These are phyloP conservation scores for Fusarium agapanthi DNA, from an alignment of 2,329 filamentous ascomycete genomes.

Conservation along the genomic window DNA sequence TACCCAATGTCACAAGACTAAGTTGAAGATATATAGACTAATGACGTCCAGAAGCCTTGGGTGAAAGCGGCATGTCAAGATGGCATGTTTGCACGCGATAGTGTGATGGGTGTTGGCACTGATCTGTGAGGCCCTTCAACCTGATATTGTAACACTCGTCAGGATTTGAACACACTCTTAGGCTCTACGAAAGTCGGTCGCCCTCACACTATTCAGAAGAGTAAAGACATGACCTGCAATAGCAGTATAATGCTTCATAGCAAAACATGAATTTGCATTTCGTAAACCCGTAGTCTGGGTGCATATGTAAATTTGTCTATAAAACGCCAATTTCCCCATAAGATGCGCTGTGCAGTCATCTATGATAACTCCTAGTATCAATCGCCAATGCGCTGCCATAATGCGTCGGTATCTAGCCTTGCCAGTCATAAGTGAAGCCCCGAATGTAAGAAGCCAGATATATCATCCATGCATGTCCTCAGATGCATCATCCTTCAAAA, in stretches of 20 bases:
- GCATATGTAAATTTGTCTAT: conserved; percentile 3
- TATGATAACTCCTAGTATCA: neutral
- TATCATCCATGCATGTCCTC: neutral
- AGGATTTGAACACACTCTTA: neutral
- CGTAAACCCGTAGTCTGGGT: neutral
- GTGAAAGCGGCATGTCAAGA: neutral
- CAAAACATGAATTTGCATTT: neutral
- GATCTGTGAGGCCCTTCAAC: neutral
- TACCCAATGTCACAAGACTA: neutral
- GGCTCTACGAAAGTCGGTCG: no score
- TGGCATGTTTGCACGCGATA: neutral
- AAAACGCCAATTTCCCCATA: conserved; percentile 18
- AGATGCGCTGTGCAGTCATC: neutral
- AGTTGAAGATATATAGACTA: no score
- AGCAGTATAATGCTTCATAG: neutral
- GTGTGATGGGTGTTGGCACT: neutral
- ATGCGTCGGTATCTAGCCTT: conserved; percentile 1
- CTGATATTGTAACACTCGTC: neutral
- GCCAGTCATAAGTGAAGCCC: neutral
- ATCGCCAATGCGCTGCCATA: conserved; percentile 9
- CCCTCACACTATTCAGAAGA: neutral
- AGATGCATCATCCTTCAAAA: conserved; percentile 11
- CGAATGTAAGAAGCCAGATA: neutral
- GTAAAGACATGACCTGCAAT: neutral
- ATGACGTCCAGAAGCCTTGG: neutral